Evolutionary conservation across 2,329 filamentous ascomycete species (phyloP), one percentile per base, ranked within the genome.

Genomic region (Acephala macrosclerotiorum): DNA sequence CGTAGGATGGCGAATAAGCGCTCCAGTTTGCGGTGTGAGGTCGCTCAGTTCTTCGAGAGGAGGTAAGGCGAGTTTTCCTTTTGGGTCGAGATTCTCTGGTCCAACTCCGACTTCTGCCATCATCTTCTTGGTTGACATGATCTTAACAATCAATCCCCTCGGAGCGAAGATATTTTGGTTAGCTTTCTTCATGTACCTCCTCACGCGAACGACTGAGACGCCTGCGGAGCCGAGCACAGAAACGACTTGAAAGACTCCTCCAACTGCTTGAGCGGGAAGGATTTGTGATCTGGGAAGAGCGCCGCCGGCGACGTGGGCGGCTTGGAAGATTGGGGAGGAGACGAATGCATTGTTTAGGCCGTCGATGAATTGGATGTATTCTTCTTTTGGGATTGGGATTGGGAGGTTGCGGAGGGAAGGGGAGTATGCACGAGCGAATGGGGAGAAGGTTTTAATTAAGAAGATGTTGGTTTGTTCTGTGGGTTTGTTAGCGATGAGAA

Each of bases 301-400:
- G 1, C 66, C 67, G 3, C 74, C 73, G 2, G 67, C 69, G 4
- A 73, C 55, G 36, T 71, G 66, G 8, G 69, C 62, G 11, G 65
- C 64, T 65, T 76, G 69, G 62, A 74, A 72, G 62, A 72, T 65
- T 0, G 74, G 74, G 12, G 70, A 63, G 9, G 72, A 73, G 36
- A 76, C 64, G 64, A 73, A 75, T 42, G 67, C 71, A 45, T 72
- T 65, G 61, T 76, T 76, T 36, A 76, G 68, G 9, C 71, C 70
- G 53, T 75, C 73, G 63, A 76, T 65, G 65, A 76, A 75, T 7
- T 65, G 45, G 20, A 76, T 68, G 63, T 75, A 75, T 22, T 73
- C 69, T 14, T 53, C 49, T 58, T 61, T 22, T 20, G 47, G 29
- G n/a, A 70, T 65, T 8, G 66, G 66, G 11, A 66, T 60, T 3